Base-by-base conservation (phyloP, 2,329 filamentous ascomycete genomes). In the Microascus cirrosus region DNA sequence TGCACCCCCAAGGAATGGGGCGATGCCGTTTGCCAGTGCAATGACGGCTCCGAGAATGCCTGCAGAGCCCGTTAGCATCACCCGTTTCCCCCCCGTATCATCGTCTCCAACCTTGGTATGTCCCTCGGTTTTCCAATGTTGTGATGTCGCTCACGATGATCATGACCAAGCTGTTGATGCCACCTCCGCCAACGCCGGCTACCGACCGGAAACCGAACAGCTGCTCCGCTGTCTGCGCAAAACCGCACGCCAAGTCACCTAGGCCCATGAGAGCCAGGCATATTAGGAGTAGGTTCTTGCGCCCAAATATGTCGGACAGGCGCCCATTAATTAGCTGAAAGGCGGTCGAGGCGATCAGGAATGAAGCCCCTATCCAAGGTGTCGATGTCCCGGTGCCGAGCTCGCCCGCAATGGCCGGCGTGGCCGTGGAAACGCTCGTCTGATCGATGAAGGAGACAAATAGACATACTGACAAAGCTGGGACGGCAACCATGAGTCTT, bases 121-220 rank as follows among this genome's bases (percentile, higher is more conserved):
- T 70, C 0, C 70, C 71, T 0, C 71, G 62, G 1, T 71, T 65
- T 59, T 71, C 48, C 18, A 73, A 55, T 1, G 69, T 70, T 0
- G 68, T 68, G 18, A 72, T 68, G 53, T 73, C 71, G 34, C 67
- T 70, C 8, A 72, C 66, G 50, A 73, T 70, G 51, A 73, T 72
- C 68, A 70, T 70, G 51, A 65, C 68, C 13, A 69, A 62, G 22
- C 65, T 68, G 55, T 64, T 68, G 56, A 72, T 66, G 18, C 69
- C 70, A 2, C 70, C 71, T 10, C 66, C 68, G 0, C 69, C 70
- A 24, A 73, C 61, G 20, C 71, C 71, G 11, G 68, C 65, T 18
- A 73, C 59, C 4, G 64, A 67, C 4, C 71, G 64, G 54, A 69
- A 71, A 0, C 65, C 68, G 60, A 71, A 73, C n/a, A 73, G 61